phyloP scores from a whole-genome alignment of 192 early-diverging fungal species.

The Chytriomyces confervae region DNA sequence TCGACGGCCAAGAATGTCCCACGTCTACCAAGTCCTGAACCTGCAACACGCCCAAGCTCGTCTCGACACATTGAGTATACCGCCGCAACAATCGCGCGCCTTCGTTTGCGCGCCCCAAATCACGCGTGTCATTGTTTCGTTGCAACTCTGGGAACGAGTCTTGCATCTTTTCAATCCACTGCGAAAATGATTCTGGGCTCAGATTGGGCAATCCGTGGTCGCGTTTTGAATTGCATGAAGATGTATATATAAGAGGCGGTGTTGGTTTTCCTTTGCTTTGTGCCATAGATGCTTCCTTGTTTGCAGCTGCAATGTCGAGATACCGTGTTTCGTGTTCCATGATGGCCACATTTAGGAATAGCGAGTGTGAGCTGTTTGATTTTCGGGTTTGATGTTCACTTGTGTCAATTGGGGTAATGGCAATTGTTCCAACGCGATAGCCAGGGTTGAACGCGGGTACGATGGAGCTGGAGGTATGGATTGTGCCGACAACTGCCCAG shows the following conservation, averaged over 20 bases:
- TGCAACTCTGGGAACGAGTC: slow-evolving; percentile 1
- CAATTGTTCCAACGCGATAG: slow-evolving; percentile 43
- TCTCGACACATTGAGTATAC: slow-evolving; percentile 20
- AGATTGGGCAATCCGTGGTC: slow-evolving; percentile 39
- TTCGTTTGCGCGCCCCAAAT: not conserved
- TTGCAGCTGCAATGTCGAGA: slow-evolving; percentile 38
- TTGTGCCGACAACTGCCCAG: slow-evolving; percentile 22
- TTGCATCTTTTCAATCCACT: slow-evolving; percentile 36
- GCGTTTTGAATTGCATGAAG: slow-evolving; percentile 27
- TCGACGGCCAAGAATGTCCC: not conserved
- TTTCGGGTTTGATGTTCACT: not conserved
- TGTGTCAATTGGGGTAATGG: slow-evolving; percentile 13
- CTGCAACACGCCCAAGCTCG: not conserved
- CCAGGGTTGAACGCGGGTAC: slow-evolving; percentile 56
- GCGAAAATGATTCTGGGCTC: slow-evolving; percentile 1
- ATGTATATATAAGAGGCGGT: slow-evolving; percentile 20
- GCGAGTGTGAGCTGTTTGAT: not conserved
- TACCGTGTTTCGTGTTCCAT: slow-evolving; percentile 33
- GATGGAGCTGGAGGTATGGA: slow-evolving; percentile 51
- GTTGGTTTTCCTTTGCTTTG: not conserved
- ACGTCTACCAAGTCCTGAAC: not conserved
- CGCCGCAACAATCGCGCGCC: slow-evolving; percentile 3
- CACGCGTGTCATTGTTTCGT: not conserved
- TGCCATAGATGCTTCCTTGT: not conserved
- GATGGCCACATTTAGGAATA: slow-evolving; percentile 5